Conservation (phyloP, 106 monocot genomes). For the Platanthera guangdongensis region DNA sequence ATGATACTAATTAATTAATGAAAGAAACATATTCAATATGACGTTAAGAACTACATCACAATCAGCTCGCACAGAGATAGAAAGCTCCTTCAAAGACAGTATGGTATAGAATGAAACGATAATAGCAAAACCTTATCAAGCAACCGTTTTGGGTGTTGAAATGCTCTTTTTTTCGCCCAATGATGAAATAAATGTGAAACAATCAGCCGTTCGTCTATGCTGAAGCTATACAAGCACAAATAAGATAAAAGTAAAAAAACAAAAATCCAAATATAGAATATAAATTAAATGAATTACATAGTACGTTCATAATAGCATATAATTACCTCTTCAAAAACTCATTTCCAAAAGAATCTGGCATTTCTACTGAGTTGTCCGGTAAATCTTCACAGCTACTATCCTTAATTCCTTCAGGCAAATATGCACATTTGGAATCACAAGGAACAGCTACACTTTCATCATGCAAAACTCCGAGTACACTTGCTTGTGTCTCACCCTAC, state of each 20-base stretch:
- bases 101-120: neutral
- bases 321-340: conserved; percentile 72
- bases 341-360: conserved; percentile 38
- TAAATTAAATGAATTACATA: neutral
- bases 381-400: conserved; percentile 3
- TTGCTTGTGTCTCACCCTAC: conserved; percentile 30
- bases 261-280: neutral
- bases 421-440: conserved; percentile 15
- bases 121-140: conserved; percentile 65
- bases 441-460: conserved; percentile 7
- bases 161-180: conserved; percentile 83
- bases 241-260: neutral
- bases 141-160: conserved; percentile 74
- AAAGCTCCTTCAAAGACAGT: neutral
- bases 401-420: conserved; percentile 1
- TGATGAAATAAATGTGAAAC: conserved; percentile 86
- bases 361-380: conserved; percentile 14
- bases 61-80: neutral
- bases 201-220: conserved; percentile 55
- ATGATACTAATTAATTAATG: neutral
- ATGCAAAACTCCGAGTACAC: conserved; percentile 5
- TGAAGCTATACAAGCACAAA: conserved; percentile 35
- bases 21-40: neutral
- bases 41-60: neutral
- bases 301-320: neutral